Evolutionary conservation across 768 basidiomycete species (phyloP).

Genomic region (Leccinum obscurum): DNA sequence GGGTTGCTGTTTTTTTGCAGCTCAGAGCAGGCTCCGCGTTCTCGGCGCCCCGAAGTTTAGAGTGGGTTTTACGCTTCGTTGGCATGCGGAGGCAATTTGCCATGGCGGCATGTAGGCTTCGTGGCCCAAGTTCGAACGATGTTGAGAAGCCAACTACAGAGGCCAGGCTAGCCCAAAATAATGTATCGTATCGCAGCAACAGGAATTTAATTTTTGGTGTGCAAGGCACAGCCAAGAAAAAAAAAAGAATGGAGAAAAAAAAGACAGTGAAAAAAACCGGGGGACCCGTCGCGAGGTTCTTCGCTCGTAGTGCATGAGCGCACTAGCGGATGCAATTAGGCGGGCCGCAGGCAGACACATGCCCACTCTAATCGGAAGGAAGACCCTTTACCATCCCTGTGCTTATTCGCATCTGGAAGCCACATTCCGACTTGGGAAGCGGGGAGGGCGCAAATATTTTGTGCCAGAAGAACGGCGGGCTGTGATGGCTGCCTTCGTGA

Average conservation of each 20-base stretch:
- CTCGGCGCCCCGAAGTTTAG: slow-evolving; percentile 2
- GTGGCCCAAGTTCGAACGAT: slow-evolving; percentile 6
- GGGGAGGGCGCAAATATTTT: slow-evolving; percentile 10
- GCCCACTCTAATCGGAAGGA: slow-evolving; percentile 19
- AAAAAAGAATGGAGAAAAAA: not conserved
- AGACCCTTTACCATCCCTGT: slow-evolving; percentile 28
- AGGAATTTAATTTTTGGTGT: slow-evolving; percentile 12
- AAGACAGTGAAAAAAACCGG: slow-evolving; percentile 3
- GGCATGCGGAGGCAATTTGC: slow-evolving; percentile 1
- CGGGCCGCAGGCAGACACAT: slow-evolving; percentile 34
- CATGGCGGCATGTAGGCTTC: slow-evolving; percentile 7
- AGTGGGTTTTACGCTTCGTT: not conserved
- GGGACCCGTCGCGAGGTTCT: slow-evolving; percentile 11
- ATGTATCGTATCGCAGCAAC: slow-evolving; percentile 1
- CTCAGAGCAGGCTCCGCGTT: slow-evolving; percentile 30
- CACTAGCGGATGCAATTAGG: slow-evolving; percentile 25
- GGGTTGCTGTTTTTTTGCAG: not conserved
- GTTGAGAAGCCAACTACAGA: not conserved
- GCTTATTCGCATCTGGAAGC: slow-evolving; percentile 18
- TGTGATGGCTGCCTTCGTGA: slow-evolving; percentile 23
- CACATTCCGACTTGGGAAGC: slow-evolving; percentile 16
- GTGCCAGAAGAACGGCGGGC: slow-evolving; percentile 17
- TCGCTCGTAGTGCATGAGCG: slow-evolving; percentile 23
- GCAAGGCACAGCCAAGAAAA: slow-evolving; percentile 18
- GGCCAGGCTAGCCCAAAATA: slow-evolving; percentile 11